Evolutionary conservation across 2,329 filamentous ascomycete species (phyloP).

Genomic region (Aplosporella prunicola): DNA sequence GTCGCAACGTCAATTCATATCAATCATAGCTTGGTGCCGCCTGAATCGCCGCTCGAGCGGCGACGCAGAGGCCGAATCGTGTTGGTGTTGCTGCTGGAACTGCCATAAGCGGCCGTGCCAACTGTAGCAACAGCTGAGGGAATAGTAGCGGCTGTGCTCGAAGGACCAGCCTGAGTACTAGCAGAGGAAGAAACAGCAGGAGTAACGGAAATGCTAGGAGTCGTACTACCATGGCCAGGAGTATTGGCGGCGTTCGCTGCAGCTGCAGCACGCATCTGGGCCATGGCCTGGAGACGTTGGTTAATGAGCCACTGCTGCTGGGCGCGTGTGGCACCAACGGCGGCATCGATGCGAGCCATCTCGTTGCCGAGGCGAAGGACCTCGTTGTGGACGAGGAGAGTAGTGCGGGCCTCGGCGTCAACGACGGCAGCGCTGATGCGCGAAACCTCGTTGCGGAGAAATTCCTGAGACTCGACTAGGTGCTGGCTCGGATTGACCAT

Average conservation of each 20-base stretch:
- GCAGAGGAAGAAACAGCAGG: not conserved
- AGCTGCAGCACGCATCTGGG: constrained; percentile 7
- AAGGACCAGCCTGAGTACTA: too few relatives aligned
- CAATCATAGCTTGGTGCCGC: constrained; percentile 9
- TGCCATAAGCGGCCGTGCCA: not conserved
- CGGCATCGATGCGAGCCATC: constrained; percentile 50
- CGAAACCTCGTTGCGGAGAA: constrained; percentile 49
- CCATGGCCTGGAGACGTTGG: constrained; percentile 6
- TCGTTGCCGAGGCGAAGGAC: constrained; percentile 53
- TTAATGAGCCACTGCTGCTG: constrained; percentile 11
- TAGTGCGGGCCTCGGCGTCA: constrained; percentile 51
- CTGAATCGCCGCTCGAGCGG: too few relatives aligned
- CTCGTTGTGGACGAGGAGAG: constrained; percentile 55
- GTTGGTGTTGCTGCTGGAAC: constrained; percentile 1
- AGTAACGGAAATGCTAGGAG: not conserved
- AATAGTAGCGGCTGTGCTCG: not conserved
- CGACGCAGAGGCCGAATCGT: constrained; percentile 5
- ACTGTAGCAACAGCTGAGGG: constrained; percentile 2
- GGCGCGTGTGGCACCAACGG: constrained; percentile 7
- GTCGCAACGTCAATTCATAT: too few relatives aligned
- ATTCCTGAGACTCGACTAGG: constrained; percentile 52
- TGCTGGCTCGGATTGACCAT: constrained; percentile 39
- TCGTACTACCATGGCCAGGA: too few relatives aligned
- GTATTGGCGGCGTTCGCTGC: constrained; percentile 2
- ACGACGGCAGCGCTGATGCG: constrained; percentile 46